A percentile compares a stretch with the other conserved stretches of the same genome.
Evolutionary conservation across 2,329 filamentous ascomycete genomes (phyloP).

Genomic region (Ascochyta koolunga): DNA sequence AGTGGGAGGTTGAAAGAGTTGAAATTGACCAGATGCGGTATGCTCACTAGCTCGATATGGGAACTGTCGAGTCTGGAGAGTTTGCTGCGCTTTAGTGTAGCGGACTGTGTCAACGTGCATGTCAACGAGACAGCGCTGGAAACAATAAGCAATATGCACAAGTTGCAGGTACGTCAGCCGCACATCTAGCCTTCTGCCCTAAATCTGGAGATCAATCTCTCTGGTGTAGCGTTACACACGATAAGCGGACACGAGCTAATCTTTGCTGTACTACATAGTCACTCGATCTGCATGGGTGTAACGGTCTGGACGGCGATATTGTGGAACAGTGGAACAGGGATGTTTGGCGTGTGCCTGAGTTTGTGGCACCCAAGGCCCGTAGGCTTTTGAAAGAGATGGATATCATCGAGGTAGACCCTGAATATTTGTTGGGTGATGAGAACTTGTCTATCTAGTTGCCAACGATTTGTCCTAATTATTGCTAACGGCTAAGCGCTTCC

Average conservation of each 20-base stretch:
- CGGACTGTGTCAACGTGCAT: neutral
- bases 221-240: constrained; percentile 28
- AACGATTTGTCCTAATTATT: neutral
- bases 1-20: neutral
- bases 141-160: constrained; percentile 16
- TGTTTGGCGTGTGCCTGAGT: constrained; percentile 33
- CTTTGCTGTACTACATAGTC: constrained; percentile 23
- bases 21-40: constrained; percentile 3
- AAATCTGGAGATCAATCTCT: too few relatives aligned
- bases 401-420: constrained; percentile 43
- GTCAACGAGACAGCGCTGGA: neutral
- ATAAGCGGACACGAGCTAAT: constrained; percentile 24
- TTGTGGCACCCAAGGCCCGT: constrained; percentile 27
- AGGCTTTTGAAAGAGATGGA: constrained; percentile 5
- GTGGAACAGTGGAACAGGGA: constrained; percentile 31
- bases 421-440: constrained; percentile 23
- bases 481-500: neutral
- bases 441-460: neutral
- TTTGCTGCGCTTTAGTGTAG: neutral
- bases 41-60: constrained; percentile 12
- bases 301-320: constrained; percentile 25
- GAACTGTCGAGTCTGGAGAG: neutral
- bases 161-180: constrained; percentile 11
- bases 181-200: neutral
- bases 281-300: constrained; percentile 36